A percentile compares a stretch with the other conserved stretches of the same genome.
phyloP scores from a whole-genome alignment of 306 rosid genomes.

The Vigna unguiculata region DNA sequence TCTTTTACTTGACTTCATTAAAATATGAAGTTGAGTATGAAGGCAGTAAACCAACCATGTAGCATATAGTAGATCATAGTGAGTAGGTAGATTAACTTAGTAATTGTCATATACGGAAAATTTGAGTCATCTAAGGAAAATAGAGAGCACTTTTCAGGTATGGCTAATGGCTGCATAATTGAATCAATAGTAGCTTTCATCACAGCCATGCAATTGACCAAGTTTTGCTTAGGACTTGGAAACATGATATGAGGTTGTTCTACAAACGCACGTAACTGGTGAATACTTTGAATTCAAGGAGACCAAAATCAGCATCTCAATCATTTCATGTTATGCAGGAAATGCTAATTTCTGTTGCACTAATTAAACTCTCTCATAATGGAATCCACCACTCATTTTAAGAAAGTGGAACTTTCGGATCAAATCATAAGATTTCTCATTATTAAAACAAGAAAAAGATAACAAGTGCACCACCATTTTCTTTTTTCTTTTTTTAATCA shows the following conservation, averaged over 20 bases:
- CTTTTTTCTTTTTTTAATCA: neutral
- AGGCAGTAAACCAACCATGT: conserved; percentile 13
- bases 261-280: conserved; percentile 25
- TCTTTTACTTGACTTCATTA: conserved; percentile 46
- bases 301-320: conserved; percentile 30
- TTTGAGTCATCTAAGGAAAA: neutral
- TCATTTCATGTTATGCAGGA: conserved; percentile 34
- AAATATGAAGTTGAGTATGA: conserved; percentile 24
- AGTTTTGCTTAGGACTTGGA: conserved; percentile 34
- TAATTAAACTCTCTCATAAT: conserved; percentile 1
- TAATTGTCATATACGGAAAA: conserved; percentile 32
- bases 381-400: conserved; percentile 5
- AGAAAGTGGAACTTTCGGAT: conserved; percentile 36
- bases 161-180: neutral
- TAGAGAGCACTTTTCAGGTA: neutral
- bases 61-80: neutral
- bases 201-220: conserved; percentile 28
- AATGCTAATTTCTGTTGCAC: conserved; percentile 32
- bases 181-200: conserved; percentile 32
- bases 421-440: conserved; percentile 9
- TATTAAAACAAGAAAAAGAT: conserved; percentile 5
- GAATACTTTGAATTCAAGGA: conserved; percentile 34
- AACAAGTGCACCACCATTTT: neutral
- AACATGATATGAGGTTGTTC: conserved; percentile 22
- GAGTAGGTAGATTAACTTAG: neutral